These are phyloP conservation scores for Helotiales sp. DNA, from an alignment of 2,329 filamentous ascomycete species.

Conservation along the genomic window DNA sequence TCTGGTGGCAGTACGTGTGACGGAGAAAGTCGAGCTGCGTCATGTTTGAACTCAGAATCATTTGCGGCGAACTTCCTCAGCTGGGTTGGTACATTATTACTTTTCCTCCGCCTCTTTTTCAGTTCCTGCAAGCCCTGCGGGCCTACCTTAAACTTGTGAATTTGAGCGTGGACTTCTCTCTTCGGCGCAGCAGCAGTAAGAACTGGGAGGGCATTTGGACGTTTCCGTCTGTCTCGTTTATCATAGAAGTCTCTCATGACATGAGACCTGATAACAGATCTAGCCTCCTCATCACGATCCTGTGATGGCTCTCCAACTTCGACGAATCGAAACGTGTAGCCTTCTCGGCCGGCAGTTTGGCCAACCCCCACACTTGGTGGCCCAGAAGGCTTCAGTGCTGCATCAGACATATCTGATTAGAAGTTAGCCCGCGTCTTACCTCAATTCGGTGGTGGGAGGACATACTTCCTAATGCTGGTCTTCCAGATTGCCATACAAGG, in stretches of 20 bases:
- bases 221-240: neutral
- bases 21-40: neutral
- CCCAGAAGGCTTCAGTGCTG: neutral
- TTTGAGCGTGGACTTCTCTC: conserved; percentile 8
- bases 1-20: neutral
- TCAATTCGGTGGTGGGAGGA: neutral
- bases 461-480: neutral
- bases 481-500: neutral
- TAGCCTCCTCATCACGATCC: conserved; percentile 6
- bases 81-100: neutral
- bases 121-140: conserved; percentile 14
- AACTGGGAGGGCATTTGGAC: neutral
- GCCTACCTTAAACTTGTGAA: conserved; percentile 14
- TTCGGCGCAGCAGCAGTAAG: conserved; percentile 10
- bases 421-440: neutral
- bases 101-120: conserved; percentile 8
- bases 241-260: conserved; percentile 19
- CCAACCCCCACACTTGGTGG: neutral
- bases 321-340: conserved; percentile 18
- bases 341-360: neutral
- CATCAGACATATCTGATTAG: conserved; percentile 2
- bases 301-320: conserved; percentile 13
- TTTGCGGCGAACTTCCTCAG: neutral
- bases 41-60: neutral
- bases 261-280: conserved; percentile 15